A percentile compares a stretch with the other conserved stretches of the same genome.
Evolutionary conservation across 305 asterid species (phyloP).

Genomic region (Fraxinus nigra): DNA sequence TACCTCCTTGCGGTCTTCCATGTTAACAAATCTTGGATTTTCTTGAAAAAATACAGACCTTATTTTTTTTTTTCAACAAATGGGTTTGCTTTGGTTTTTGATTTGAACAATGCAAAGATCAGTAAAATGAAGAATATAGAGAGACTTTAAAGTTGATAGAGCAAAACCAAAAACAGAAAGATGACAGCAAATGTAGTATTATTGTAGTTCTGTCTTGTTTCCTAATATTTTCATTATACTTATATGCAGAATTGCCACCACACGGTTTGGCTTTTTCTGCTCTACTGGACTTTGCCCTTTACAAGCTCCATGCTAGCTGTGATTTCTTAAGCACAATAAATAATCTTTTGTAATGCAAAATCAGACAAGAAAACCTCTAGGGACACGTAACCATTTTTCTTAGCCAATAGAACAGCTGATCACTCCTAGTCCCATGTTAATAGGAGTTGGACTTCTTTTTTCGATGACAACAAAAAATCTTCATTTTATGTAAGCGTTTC

Average conservation of each 20-base stretch:
- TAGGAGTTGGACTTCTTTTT: background rate
- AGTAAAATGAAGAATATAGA: background rate
- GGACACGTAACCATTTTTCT: background rate
- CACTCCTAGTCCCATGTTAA: background rate
- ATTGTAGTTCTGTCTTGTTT: background rate
- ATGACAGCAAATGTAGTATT: background rate
- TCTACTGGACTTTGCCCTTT: background rate
- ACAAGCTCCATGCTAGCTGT: background rate
- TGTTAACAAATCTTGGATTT: background rate
- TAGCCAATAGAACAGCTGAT: background rate
- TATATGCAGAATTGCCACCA: background rate
- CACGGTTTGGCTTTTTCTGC: background rate
- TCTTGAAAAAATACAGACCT: background rate
- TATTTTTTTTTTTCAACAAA: background rate
- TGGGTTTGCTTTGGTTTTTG: background rate
- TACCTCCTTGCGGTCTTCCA: too few relatives aligned
- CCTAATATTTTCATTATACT: background rate
- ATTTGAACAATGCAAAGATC: background rate
- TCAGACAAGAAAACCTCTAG: background rate
- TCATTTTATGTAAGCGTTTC: background rate
- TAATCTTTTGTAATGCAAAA: background rate
- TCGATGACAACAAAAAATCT: background rate
- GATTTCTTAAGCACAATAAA: background rate
- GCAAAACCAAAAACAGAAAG: background rate
- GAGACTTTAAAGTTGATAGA: background rate